Base-by-base conservation (phyloP, 352 stramenopile genomes). In the Thraustotheca clavata region DNA sequence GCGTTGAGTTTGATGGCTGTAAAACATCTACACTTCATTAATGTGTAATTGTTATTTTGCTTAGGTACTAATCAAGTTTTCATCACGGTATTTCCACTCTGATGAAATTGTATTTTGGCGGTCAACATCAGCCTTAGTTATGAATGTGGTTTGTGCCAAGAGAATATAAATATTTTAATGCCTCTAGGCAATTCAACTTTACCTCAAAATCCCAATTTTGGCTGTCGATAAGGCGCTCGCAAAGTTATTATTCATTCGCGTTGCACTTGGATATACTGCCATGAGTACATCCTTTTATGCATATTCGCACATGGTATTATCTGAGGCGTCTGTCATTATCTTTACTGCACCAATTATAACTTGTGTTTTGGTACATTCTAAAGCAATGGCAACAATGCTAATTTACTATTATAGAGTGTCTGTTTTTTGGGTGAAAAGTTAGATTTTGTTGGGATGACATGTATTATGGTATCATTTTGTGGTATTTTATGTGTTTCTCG, bases 281-380 rank as follows among this genome's bases (percentile, higher is more conserved):
- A 88, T 88, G 41, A 70, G 72, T 32, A 76, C 88, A 50, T 71
- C 72, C 41, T 90, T 88, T 67, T 90, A 86, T 68, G 79, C 79
- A 11, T 85, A 88, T 57, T 79, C 77, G 26, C 69, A 79, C 26
- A 90, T 90, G 80, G 74, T 88, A 49, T 69, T 90, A 4, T 81
- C 79, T 2, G 80, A 90, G 35, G 79, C 80, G 6, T 79, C 76
- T 39, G 78, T 86, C 14, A 71, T 89, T 35, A 79, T 84, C 52
- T 88, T 86, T 47, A 73, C 72, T n/a, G 84, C 77, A 11, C 80
- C 80, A 3, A 75, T 89, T 40, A 57, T 87, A 32, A 89, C 79
- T 1, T 86, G 87, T 62, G 75, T 89, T 48, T 60, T 89, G 38
- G 78, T 88, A 68, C 38, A 26, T 41, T 41, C 14, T 5, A n/a